Percentiles rank a stretch among this genome's conserved stretches.
Evolutionary conservation across 2,329 filamentous ascomycete species (phyloP).

Genomic region (Pleoardoris graminearum): DNA sequence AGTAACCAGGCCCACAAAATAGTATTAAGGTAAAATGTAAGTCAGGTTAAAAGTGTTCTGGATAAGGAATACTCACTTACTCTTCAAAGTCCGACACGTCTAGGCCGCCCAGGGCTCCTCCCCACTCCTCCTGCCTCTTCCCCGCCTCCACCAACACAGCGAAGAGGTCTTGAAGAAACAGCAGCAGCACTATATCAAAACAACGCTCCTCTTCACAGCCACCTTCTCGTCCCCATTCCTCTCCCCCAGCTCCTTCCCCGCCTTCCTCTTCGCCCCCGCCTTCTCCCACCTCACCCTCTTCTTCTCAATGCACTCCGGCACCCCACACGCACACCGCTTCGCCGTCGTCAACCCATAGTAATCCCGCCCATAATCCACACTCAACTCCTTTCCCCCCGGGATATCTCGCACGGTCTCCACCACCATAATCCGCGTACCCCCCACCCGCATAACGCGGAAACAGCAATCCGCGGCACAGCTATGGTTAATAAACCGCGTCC

Average conservation of each 20-base stretch:
- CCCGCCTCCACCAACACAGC: too few relatives aligned
- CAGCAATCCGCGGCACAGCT: conserved; percentile 13
- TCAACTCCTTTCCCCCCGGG: conserved; percentile 15
- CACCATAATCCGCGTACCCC: conserved; percentile 17
- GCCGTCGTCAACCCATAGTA: conserved; percentile 16
- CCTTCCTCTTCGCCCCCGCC: background rate
- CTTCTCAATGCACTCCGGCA: conserved; percentile 13
- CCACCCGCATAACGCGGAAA: conserved; percentile 15
- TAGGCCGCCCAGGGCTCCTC: too few relatives aligned
- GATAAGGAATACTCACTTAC: too few relatives aligned
- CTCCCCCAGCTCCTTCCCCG: background rate
- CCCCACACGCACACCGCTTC: conserved; percentile 17
- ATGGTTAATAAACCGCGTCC: conserved; percentile 26
- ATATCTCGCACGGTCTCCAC: conserved; percentile 12
- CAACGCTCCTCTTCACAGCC: too few relatives aligned
- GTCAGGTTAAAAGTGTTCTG: too few relatives aligned
- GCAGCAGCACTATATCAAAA: too few relatives aligned
- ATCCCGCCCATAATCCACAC: conserved; percentile 17
- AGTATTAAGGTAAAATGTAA: too few relatives aligned
- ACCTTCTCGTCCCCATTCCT: background rate
- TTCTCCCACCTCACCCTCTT: conserved; percentile 2
- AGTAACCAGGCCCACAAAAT: too few relatives aligned
- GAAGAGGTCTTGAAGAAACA: too few relatives aligned
- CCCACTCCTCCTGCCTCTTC: too few relatives aligned
- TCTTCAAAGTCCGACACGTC: too few relatives aligned